phyloP scores from a whole-genome alignment of 2,329 filamentous ascomycete species.

The Mycosphaerella sp. region DNA sequence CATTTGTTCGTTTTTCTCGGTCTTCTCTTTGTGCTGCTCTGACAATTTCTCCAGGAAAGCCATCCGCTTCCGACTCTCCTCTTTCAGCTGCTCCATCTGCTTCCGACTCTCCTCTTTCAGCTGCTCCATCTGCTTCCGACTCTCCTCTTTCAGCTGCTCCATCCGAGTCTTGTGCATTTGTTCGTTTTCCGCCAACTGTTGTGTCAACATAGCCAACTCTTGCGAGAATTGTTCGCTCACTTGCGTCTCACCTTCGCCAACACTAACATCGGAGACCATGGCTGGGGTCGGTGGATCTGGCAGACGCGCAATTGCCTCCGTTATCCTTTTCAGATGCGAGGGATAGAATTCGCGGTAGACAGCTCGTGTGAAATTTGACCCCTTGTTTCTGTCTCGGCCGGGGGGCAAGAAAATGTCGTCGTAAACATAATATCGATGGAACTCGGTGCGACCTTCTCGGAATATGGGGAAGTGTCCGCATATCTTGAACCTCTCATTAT shows the following conservation, averaged over 20 bases:
- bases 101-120: slow-evolving; percentile 4
- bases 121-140: slow-evolving; percentile 2
- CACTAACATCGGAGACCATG: slow-evolving; percentile 6
- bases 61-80: background rate
- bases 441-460: no score
- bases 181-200: slow-evolving; percentile 14
- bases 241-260: slow-evolving; percentile 8
- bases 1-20: slow-evolving; percentile 11
- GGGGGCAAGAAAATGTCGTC: no score
- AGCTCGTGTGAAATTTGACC: no score
- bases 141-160: slow-evolving; percentile 5
- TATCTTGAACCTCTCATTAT: no score
- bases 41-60: background rate
- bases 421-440: no score
- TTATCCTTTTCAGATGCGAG: slow-evolving; percentile 11
- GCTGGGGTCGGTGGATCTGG: slow-evolving; percentile 5
- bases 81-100: no score
- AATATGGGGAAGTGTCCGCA: no score
- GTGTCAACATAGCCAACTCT: slow-evolving; percentile 13
- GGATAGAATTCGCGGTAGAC: background rate
- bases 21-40: no score
- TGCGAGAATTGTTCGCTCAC: slow-evolving; percentile 11
- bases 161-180: slow-evolving; percentile 14
- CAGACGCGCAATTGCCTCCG: slow-evolving; percentile 10
- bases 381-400: no score